A percentile compares a stretch with the other conserved stretches of the same genome.
These are phyloP conservation scores for Dendrocalamus sinicus DNA, from an alignment of 176 grass and related monocot species.

Conservation along the genomic window DNA sequence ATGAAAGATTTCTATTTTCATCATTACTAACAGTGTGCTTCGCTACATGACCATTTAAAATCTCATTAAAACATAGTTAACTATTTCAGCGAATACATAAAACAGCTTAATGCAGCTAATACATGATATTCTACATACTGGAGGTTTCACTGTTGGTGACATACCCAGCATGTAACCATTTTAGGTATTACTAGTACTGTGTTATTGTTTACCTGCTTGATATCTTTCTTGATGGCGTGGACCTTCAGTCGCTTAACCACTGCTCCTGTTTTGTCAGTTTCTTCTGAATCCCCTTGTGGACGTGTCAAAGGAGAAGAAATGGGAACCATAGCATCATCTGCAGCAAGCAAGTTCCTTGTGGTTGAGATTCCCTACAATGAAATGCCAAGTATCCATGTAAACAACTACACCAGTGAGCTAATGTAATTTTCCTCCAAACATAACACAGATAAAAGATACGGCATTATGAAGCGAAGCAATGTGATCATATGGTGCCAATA, in stretches of 20 bases:
- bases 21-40: not conserved
- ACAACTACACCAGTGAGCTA: not conserved
- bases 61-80: not conserved
- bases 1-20: not conserved
- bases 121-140: not conserved
- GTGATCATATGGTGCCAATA: not conserved
- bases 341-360: conserved; percentile 61
- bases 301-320: conserved; percentile 85
- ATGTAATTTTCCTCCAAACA: not conserved
- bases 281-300: conserved; percentile 43
- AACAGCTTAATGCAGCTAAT: not conserved
- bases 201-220: conserved; percentile 62
- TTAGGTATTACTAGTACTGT: not conserved
- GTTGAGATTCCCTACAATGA: conserved; percentile 69
- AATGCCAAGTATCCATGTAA: conserved; percentile 17
- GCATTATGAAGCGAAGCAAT: not conserved
- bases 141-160: not conserved
- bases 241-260: conserved; percentile 59
- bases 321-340: conserved; percentile 74
- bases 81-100: not conserved
- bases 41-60: not conserved
- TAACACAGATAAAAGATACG: conserved; percentile 12
- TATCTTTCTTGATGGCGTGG: conserved; percentile 86
- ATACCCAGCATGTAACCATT: not conserved
- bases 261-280: conserved; percentile 53